Base-by-base conservation (phyloP, 2,329 filamentous ascomycete genomes). In the Aschersonia sp. region DNA sequence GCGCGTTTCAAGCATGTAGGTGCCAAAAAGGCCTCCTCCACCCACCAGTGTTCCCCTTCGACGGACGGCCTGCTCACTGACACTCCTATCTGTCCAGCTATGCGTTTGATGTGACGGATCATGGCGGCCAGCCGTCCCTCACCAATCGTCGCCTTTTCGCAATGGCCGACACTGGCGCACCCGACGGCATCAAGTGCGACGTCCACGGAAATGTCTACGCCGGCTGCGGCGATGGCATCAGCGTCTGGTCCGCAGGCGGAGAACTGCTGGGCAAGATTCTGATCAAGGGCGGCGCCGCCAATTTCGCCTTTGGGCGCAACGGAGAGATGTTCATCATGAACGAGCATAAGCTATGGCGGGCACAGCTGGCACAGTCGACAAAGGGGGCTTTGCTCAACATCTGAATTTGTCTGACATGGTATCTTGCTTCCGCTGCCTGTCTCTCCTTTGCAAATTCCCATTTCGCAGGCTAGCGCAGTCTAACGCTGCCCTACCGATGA, bases 141-240 rank as follows among this genome's bases (percentile, higher is more conserved):
- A 57, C 52, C 1, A 75, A 76, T 53, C 63, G 67, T 12, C 63
- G 73, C 32, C 55, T 76, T 0, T 77, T 78, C 49, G 69, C 71
- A 2, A 68, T 71, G 55, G 68, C 69, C 1, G 66, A 70, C 41
- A 60, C 55, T 0, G 71, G 71, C 0, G 62, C 73, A 3, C 73
- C 73, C 0, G 69, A 62, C 50, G 66, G 62, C n/a, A 69, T 73
- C 48, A 70, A 71, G 48, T 69, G 65, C 48, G 70, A 73, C 45
- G 51, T 62, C 0, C 46, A 63, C 5, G 72, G 71, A 1, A 72
- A 74, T 47, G 66, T 76, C 0, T 74, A 72, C 56, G 61, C 66
- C 32, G 71, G 69, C 3, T 70, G 66, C 44, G 69, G 68, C 2
- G 71, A 74, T 49, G 72, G 71, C 4, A 56, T 75, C 9, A 66